Base-by-base conservation (phyloP, 1,139 yeast genomes). In the Suhomyces bokatorum region DNA sequence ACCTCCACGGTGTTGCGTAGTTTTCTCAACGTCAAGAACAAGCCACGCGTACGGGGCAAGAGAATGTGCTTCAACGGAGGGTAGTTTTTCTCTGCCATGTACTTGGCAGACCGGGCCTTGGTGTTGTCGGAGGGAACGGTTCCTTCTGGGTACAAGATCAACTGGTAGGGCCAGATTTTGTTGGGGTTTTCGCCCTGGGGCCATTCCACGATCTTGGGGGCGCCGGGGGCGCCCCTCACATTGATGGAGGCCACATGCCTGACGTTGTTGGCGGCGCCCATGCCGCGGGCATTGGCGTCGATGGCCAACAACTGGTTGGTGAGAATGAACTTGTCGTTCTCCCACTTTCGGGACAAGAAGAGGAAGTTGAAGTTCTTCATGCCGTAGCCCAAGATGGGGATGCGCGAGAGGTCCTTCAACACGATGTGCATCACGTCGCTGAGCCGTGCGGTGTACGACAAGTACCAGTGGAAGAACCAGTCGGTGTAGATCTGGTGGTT, bases 401-500 rank as follows among this genome's bases (percentile, higher is more conserved):
- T 67, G 28, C 74, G 77, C 41, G 80, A 76, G 51, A 93, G 67
- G 24, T 95, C 91, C 54, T 86, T 87, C 64, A 93, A 85, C 58
- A 93, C 75, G 53, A 91, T 81, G 54, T 87, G 87, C 45, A 81
- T 80, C 14, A 85, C 70, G 48, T 81, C 78, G 9, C 82, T 79
- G 43, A 85, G 65, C 27, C 75, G 66, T 6, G 89, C 80, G 3
- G 91, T 76, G 60, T 88, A 87, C 0, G 89, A 73, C 27, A 88
- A 56, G 81, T 89, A 93, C 99, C 99, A 93, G 45, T 90, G 60
- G 58, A 81, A 90, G 15, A 88, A 76, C 99, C 99, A 93, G 64
- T 93, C 99, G 4, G 95, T 83, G 61, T 93, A 91, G 17, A 91
- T 84, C 66, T 91, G 98, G 64, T 93, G 99, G 61, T 93, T 93